Percentiles rank a stretch among this genome's conserved stretches.
These are phyloP conservation scores for Canavalia ensiformis DNA, from an alignment of 306 rosid genomes.

Conservation along the genomic window DNA sequence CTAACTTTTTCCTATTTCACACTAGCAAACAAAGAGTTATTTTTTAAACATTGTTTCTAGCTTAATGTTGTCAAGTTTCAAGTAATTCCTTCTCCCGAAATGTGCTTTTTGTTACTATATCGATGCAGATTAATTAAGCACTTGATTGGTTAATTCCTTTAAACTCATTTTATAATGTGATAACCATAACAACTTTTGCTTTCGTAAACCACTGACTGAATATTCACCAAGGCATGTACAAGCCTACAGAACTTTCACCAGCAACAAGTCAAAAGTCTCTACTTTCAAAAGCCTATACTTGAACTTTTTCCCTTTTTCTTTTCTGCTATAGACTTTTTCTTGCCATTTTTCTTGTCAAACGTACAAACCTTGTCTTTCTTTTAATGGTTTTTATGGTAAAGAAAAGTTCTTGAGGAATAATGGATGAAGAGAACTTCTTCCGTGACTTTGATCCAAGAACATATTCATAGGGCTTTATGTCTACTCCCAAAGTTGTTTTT, in stretches of 20 bases:
- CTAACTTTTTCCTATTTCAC: constrained; percentile 37
- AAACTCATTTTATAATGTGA: constrained; percentile 15
- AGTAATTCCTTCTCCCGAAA: constrained; percentile 5
- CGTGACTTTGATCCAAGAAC: not conserved
- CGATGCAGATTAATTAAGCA: constrained; percentile 43
- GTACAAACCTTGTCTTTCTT: constrained; percentile 28
- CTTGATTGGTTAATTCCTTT: constrained; percentile 21
- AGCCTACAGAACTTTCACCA: constrained; percentile 62
- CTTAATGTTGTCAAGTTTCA: not conserved
- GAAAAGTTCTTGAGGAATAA: not conserved
- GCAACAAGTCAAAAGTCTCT: constrained; percentile 75
- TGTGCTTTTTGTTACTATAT: constrained; percentile 4
- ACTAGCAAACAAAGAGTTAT: constrained; percentile 27
- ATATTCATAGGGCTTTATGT: not conserved
- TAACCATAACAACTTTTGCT: constrained; percentile 41
- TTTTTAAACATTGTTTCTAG: not conserved
- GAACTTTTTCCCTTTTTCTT: constrained; percentile 55
- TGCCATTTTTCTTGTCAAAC: constrained; percentile 56
- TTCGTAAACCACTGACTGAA: constrained; percentile 60
- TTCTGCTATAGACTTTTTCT: constrained; percentile 54
- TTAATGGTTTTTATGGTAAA: not conserved
- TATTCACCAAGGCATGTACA: constrained; percentile 49
- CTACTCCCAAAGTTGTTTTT: too few relatives aligned
- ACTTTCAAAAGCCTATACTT: constrained; percentile 60
- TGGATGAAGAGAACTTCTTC: not conserved